These are phyloP conservation scores for Pythium chondricola DNA, from an alignment of 352 stramenopile genomes.

Conservation along the genomic window DNA sequence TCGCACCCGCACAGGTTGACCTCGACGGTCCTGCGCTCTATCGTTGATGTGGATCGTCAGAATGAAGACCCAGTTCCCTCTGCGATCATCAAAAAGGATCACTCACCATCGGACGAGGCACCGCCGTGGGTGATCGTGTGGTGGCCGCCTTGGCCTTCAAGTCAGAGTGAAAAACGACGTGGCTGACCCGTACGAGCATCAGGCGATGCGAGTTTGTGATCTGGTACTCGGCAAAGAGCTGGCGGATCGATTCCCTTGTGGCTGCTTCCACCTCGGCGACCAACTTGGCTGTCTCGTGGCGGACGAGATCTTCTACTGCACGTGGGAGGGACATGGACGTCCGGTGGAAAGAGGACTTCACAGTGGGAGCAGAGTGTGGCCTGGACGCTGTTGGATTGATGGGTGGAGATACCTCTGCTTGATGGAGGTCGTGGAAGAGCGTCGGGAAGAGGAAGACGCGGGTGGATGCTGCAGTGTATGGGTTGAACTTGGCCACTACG, in stretches of 20 bases:
- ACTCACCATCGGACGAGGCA: too few relatives aligned
- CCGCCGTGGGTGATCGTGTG: not conserved
- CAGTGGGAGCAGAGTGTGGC: not conserved
- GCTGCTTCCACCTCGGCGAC: slow-evolving; percentile 38
- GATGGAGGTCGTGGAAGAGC: slow-evolving; percentile 33
- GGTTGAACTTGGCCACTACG: slow-evolving; percentile 59
- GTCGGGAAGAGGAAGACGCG: slow-evolving; percentile 30
- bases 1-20: slow-evolving; percentile 28
- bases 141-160: slow-evolving; percentile 15
- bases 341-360: not conserved
- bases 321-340: not conserved
- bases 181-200: slow-evolving; percentile 45
- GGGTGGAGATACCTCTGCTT: not conserved
- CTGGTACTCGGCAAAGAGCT: slow-evolving; percentile 51
- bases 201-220: slow-evolving; percentile 47
- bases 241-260: slow-evolving; percentile 33
- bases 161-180: slow-evolving; percentile 53
- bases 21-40: slow-evolving; percentile 14
- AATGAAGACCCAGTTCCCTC: too few relatives aligned
- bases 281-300: slow-evolving; percentile 35
- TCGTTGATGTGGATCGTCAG: not conserved
- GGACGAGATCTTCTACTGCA: slow-evolving; percentile 40
- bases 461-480: slow-evolving; percentile 22
- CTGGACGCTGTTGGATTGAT: not conserved
- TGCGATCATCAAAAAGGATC: too few relatives aligned